Conservation (phyloP, 2,329 filamentous ascomycete genomes). For the Aspergillus sp. region DNA sequence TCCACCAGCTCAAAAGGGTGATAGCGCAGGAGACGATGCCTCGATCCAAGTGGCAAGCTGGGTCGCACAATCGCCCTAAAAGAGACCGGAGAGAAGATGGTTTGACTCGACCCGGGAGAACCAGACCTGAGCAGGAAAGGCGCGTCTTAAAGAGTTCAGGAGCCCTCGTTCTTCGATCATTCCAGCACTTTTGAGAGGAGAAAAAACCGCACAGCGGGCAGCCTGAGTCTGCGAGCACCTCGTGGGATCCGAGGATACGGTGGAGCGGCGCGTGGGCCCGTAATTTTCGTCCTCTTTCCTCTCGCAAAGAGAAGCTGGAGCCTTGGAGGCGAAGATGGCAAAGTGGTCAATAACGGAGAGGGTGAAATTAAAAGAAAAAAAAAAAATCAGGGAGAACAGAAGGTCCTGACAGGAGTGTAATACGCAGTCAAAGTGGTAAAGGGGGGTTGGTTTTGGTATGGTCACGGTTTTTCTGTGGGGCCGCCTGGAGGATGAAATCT, state of each 20-base stretch:
- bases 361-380: slow-evolving; percentile 9
- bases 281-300: slow-evolving; percentile 27
- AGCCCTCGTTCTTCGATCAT: background rate
- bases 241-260: slow-evolving; percentile 45
- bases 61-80: slow-evolving; percentile 32
- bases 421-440: slow-evolving; percentile 19
- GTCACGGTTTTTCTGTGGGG: slow-evolving; percentile 19
- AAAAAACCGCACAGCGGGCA: slow-evolving; percentile 23
- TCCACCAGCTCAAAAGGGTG: slow-evolving; percentile 28
- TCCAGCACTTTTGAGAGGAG: slow-evolving; percentile 11
- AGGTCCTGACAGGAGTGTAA: slow-evolving; percentile 20
- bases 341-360: slow-evolving; percentile 1
- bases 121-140: slow-evolving; percentile 33
- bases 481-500: slow-evolving; percentile 22
- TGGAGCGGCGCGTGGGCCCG: slow-evolving; percentile 37
- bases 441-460: slow-evolving; percentile 25
- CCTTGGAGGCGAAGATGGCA: slow-evolving; percentile 7
- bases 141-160: slow-evolving; percentile 37
- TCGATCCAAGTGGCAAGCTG: slow-evolving; percentile 32
- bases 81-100: slow-evolving; percentile 30
- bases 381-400: slow-evolving; percentile 8
- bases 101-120: slow-evolving; percentile 33
- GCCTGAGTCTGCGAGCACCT: slow-evolving; percentile 29
- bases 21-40: slow-evolving; percentile 31
- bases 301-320: slow-evolving; percentile 16